A percentile compares a stretch with the other conserved stretches of the same genome.
These are phyloP conservation scores for Cicer chorassanicum DNA, from an alignment of 306 rosid species.

Conservation along the genomic window DNA sequence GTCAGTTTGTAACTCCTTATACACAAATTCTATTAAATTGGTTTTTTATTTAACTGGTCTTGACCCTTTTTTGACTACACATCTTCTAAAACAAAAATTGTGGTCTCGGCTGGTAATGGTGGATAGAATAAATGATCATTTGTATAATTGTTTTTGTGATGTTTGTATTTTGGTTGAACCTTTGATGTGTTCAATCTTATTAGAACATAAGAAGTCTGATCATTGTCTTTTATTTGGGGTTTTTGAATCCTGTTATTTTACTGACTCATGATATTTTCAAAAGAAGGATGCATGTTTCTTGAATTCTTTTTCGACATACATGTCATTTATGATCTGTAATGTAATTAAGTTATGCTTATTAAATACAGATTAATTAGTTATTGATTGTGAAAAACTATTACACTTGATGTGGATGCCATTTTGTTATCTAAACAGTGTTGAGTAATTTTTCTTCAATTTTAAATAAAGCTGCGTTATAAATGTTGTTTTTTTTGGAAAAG, in stretches of 20 bases:
- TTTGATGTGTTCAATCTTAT: not conserved
- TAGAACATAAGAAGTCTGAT: not conserved
- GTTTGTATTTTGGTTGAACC: conserved; percentile 28
- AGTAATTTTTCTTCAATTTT: conserved; percentile 23
- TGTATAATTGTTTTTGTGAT: not conserved
- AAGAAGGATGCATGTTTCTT: conserved; percentile 29
- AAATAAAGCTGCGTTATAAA: not conserved
- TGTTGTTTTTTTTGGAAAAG: not conserved
- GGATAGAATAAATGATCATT: conserved; percentile 6
- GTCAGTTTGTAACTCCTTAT: not conserved
- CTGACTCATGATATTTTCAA: conserved; percentile 6
- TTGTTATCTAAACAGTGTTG: not conserved
- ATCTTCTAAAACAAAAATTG: conserved; percentile 13
- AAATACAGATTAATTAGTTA: conserved; percentile 20
- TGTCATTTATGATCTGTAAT: conserved; percentile 5
- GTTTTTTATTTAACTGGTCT: not conserved
- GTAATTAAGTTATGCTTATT: conserved; percentile 21
- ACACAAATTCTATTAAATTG: not conserved
- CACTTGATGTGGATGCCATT: conserved; percentile 20
- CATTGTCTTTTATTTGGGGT: conserved; percentile 21
- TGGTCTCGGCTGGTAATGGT: not conserved
- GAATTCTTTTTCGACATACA: not conserved
- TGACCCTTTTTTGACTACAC: not conserved
- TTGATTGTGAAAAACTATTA: conserved; percentile 3
- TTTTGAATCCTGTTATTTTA: conserved; percentile 26